Evolutionary conservation across 1,139 yeast genomes (phyloP), one percentile per base, ranked within the genome.

Genomic region (Kurtzmaniella quercitrusa): DNA sequence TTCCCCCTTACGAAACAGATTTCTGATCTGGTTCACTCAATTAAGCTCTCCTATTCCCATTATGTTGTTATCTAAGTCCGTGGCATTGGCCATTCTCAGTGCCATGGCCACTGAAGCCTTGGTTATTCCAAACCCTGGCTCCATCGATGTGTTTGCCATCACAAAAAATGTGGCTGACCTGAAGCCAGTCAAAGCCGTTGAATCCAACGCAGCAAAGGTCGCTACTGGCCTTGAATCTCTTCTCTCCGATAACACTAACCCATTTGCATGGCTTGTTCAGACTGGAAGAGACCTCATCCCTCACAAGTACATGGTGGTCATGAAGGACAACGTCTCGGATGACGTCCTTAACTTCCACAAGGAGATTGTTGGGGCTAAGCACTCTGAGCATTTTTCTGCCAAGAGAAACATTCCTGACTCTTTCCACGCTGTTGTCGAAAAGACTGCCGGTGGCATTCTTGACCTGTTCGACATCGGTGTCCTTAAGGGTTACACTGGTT

Each of bases 241-340:
- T 29, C 55, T 49, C 36, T 55, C 52, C 39, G 43, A 44, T 21
- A 51, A 41, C 18, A 50, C 49, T 27, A 52, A 56, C 23, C 46
- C 51, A 10, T 49, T 51, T 27, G 51, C 60, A 17, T 44, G 52
- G n/a, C 44, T 59, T 37, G 56, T 56, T 44, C 70, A 66, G 43
- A 52, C 64, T 39, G 70, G 70, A 48, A 68, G 75, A 47, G 77
- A 79, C 52, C 55, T 76, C 43, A 77, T 88, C 54, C 86, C 90
- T 42, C 80, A 86, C 70, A 82, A 85, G 60, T 90, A 87, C 69
- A 86, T 90, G 50, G 54, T 70, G 38, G 89, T 87, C 41, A 80
- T 88, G 68, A 88, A 87, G 72, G 77, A 79, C 42, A 78, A 71
- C 43, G 69, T 81, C 40, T 58, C 74, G 25, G 62, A 70, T 19